phyloP scores from a whole-genome alignment of 208 protist species.

The Wallacemonas sp. region DNA sequence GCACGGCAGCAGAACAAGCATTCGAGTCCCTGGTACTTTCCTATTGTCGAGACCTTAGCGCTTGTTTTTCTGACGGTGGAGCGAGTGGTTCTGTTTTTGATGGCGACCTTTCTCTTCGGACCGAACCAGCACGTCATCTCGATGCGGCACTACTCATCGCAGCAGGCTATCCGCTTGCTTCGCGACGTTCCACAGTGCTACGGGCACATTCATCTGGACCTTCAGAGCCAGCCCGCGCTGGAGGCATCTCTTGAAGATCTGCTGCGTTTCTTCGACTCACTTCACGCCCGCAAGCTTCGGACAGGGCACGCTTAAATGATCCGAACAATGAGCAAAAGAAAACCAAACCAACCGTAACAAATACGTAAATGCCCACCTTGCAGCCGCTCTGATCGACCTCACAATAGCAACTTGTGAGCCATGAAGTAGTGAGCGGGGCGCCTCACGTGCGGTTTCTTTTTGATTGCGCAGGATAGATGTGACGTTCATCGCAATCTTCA shows the following conservation, averaged over 20 bases:
- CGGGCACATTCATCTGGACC: slow-evolving; percentile 38
- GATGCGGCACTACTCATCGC: slow-evolving; percentile 32
- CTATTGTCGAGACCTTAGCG: slow-evolving; percentile 22
- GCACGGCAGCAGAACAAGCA: slow-evolving; percentile 10
- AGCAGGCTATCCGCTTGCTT: slow-evolving; percentile 40
- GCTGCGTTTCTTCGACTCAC: slow-evolving; percentile 45
- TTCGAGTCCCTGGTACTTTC: not conserved
- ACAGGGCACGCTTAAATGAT: no score
- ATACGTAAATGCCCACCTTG: no score
- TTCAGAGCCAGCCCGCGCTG: slow-evolving; percentile 57
- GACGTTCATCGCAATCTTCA: no score
- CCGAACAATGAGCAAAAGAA: no score
- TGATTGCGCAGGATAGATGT: no score
- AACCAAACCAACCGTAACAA: no score
- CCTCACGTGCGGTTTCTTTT: no score
- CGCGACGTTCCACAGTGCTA: slow-evolving; percentile 49
- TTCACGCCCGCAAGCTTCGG: not conserved
- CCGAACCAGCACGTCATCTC: slow-evolving; percentile 46
- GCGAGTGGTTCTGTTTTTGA: slow-evolving; percentile 46
- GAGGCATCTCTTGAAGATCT: slow-evolving; percentile 56
- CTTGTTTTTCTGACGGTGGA: slow-evolving; percentile 30
- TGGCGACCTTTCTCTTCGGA: slow-evolving; percentile 78
- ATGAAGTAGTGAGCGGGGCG: no score
- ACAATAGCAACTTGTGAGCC: no score
- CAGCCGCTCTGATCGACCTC: no score